Conservation (phyloP, 2,329 filamentous ascomycete genomes). For the Aspergillus carbonarius region DNA sequence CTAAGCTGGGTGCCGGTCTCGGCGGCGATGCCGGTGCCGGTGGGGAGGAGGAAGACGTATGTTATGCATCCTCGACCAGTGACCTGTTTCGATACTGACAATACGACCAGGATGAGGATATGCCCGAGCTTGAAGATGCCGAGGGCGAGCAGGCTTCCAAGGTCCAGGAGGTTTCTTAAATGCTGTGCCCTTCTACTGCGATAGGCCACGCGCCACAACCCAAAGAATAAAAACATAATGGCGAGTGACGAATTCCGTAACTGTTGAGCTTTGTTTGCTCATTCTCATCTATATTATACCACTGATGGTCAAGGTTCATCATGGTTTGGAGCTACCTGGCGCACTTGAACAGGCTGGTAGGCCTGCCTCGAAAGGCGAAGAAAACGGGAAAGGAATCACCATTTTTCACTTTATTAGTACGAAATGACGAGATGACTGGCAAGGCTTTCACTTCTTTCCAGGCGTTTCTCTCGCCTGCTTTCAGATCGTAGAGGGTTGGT, state of each 20-base stretch:
- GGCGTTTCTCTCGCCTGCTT: background rate
- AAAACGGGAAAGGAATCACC: background rate
- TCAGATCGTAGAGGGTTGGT: background rate
- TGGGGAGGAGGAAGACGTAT: slow-evolving; percentile 39
- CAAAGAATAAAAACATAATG: background rate
- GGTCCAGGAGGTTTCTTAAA: slow-evolving; percentile 39
- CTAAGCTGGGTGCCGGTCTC: slow-evolving; percentile 70
- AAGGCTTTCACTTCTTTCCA: background rate
- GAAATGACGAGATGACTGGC: slow-evolving; percentile 9
- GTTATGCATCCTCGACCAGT: slow-evolving; percentile 26
- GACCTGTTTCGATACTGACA: slow-evolving; percentile 5
- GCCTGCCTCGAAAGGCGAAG: background rate
- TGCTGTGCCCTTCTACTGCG: background rate
- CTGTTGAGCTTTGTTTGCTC: background rate
- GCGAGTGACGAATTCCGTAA: slow-evolving; percentile 9
- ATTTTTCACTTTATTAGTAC: background rate
- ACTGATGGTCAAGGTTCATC: background rate
- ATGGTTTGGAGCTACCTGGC: background rate
- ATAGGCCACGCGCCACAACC: background rate
- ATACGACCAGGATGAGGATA: slow-evolving; percentile 65
- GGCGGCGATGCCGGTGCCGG: slow-evolving; percentile 43
- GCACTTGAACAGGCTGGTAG: background rate
- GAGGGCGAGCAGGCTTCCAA: slow-evolving; percentile 43
- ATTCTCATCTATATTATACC: background rate
- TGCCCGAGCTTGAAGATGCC: slow-evolving; percentile 65